These are phyloP conservation scores for Penicillium soppii DNA, from an alignment of 495 filamentous ascomycete genomes.

Conservation along the genomic window DNA sequence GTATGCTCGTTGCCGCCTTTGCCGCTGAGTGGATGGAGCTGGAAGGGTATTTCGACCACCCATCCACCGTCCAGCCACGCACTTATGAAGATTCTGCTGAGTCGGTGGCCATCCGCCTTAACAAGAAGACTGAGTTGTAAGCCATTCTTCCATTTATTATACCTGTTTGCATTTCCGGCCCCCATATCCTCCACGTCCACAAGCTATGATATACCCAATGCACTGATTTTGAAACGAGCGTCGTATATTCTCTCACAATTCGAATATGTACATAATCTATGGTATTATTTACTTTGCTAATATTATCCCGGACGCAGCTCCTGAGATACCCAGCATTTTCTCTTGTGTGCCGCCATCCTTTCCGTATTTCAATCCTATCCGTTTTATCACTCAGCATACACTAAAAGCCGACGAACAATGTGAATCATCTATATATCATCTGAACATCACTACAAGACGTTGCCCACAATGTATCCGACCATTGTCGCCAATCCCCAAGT, in stretches of 20 bases:
- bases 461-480: constrained; percentile 48
- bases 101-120: constrained; percentile 17
- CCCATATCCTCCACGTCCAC: not conserved
- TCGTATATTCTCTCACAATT: not conserved
- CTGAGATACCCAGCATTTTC: not conserved
- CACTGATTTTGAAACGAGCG: not conserved
- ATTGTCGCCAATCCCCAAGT: constrained; percentile 50
- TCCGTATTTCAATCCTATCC: not conserved
- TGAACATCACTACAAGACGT: constrained; percentile 19
- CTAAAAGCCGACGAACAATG: not conserved
- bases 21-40: constrained; percentile 92
- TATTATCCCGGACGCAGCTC: constrained; percentile 7
- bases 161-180: not conserved
- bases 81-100: constrained; percentile 13
- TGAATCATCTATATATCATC: not conserved
- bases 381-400: no score
- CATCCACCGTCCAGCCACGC: not conserved
- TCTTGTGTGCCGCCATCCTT: no score
- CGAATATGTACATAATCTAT: not conserved
- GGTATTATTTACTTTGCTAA: constrained; percentile 5
- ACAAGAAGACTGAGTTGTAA: constrained; percentile 49
- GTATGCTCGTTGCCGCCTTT: constrained; percentile 77
- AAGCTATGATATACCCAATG: constrained; percentile 16
- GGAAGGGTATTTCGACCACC: constrained; percentile 52
- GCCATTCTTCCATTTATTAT: constrained; percentile 24